Evolutionary conservation across 2,329 filamentous ascomycete genomes (phyloP).

Genomic region (Botrytis galanthina): DNA sequence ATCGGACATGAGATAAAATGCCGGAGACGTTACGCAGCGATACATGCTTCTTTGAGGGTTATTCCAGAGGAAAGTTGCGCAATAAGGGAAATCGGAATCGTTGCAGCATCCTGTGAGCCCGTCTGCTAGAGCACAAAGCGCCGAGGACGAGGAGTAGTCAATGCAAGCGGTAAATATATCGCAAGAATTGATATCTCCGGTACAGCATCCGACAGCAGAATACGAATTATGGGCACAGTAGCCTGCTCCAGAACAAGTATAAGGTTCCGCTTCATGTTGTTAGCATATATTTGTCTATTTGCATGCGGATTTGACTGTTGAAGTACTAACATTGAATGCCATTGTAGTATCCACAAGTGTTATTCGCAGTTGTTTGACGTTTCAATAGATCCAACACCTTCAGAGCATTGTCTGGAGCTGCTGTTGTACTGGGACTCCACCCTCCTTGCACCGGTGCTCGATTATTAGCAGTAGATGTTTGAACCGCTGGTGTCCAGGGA

Average conservation of each 20-base stretch:
- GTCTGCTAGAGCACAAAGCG: neutral
- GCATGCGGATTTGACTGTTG: neutral
- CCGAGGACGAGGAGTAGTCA: neutral
- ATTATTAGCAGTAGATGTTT: neutral
- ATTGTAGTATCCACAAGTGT: conserved; percentile 1
- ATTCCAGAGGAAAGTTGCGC: neutral
- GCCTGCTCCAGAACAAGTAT: neutral
- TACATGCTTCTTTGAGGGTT: conserved; percentile 9
- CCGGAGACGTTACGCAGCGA: neutral
- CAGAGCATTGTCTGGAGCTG: neutral
- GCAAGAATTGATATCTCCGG: neutral
- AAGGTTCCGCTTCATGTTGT: conserved; percentile 1
- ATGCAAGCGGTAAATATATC: conserved; percentile 11
- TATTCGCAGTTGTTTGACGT: neutral
- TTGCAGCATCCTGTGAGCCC: neutral
- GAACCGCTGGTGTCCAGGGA: neutral
- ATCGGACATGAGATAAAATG: conserved; percentile 11
- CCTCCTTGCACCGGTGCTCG: neutral
- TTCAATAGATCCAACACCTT: neutral
- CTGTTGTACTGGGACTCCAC: neutral
- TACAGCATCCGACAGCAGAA: conserved; percentile 8
- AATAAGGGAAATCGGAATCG: neutral
- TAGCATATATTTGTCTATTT: neutral
- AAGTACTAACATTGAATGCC: conserved; percentile 2
- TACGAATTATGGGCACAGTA: conserved; percentile 3